phyloP scores from a whole-genome alignment of 2,329 filamentous ascomycete species.

The Orbilia oligospora region DNA sequence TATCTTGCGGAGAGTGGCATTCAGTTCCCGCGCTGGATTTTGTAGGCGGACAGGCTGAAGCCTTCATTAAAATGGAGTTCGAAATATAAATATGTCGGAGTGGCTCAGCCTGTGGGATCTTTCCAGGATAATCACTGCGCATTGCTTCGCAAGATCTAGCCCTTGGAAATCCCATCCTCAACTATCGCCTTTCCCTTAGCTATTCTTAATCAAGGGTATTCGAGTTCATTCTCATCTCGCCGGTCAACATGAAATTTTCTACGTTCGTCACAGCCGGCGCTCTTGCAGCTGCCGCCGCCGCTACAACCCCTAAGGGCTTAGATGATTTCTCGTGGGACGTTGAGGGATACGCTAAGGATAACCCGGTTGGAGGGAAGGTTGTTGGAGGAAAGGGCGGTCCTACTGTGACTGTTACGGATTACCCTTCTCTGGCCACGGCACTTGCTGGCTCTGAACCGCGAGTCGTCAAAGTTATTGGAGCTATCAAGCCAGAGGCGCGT shows the following conservation, averaged over 20 bases:
- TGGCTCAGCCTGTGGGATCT: constrained; percentile 1
- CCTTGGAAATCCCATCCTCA: neutral
- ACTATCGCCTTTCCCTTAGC: neutral
- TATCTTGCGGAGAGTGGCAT: constrained; percentile 13
- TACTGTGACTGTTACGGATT: constrained; percentile 69
- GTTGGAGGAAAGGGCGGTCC: constrained; percentile 69
- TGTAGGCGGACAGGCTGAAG: neutral
- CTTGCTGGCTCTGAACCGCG: constrained; percentile 69
- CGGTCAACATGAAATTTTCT: constrained; percentile 45
- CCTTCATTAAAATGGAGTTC: neutral
- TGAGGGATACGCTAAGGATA: constrained; percentile 54
- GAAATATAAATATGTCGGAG: constrained; percentile 49
- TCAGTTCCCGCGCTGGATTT: constrained; percentile 1
- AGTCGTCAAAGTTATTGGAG: constrained; percentile 69
- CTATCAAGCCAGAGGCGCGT: constrained; percentile 68
- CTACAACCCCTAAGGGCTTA: constrained; percentile 48
- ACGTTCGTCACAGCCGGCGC: constrained; percentile 20
- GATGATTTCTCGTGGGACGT: constrained; percentile 55
- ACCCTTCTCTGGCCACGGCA: constrained; percentile 68
- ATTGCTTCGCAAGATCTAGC: constrained; percentile 17
- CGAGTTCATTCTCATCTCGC: neutral
- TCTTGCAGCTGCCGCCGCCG: constrained; percentile 19
- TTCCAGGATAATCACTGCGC: constrained; percentile 20
- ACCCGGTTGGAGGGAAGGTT: constrained; percentile 44
- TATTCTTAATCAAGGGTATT: neutral